These are phyloP conservation scores for Collybiopsis confluens DNA, from an alignment of 768 basidiomycete genomes.

Conservation along the genomic window DNA sequence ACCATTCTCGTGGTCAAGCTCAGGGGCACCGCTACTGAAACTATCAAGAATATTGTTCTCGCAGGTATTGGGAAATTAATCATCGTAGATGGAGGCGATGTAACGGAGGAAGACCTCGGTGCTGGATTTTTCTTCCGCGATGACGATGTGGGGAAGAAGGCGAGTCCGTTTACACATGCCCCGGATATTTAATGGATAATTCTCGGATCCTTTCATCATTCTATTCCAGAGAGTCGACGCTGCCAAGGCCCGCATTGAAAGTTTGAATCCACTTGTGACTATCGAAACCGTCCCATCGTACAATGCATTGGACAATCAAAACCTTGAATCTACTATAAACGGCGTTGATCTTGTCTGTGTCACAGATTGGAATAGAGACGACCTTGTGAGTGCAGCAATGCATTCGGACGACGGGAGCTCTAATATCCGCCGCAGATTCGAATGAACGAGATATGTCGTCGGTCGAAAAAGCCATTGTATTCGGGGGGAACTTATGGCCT, in stretches of 20 bases:
- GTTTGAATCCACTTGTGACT: conserved; percentile 87
- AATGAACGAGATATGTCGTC: conserved; percentile 78
- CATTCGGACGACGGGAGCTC: conserved; percentile 6
- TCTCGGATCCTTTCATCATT: conserved; percentile 32
- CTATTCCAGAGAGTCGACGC: conserved; percentile 77
- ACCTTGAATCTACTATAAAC: conserved; percentile 55
- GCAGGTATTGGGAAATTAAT: conserved; percentile 91
- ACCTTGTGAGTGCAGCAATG: conserved; percentile 51
- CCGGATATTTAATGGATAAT: conserved; percentile 37
- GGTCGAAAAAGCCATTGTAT: conserved; percentile 75
- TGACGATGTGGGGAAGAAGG: conserved; percentile 88
- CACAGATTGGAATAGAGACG: conserved; percentile 70
- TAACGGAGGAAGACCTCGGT: conserved; percentile 83
- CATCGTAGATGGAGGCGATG: conserved; percentile 73
- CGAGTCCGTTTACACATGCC: conserved; percentile 29
- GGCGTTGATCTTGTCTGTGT: conserved; percentile 82
- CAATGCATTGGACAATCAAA: conserved; percentile 43
- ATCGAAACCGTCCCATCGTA: conserved; percentile 63
- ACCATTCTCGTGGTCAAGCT: conserved; percentile 81
- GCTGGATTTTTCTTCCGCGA: conserved; percentile 93
- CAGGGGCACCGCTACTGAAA: conserved; percentile 84
- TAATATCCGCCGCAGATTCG: conserved; percentile 45
- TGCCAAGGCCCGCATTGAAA: conserved; percentile 80
- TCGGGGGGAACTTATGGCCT: conserved; percentile 91
- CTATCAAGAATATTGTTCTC: conserved; percentile 96